Base-by-base conservation (phyloP, 805 yeast species). In the Nakazawaea pomicola region DNA sequence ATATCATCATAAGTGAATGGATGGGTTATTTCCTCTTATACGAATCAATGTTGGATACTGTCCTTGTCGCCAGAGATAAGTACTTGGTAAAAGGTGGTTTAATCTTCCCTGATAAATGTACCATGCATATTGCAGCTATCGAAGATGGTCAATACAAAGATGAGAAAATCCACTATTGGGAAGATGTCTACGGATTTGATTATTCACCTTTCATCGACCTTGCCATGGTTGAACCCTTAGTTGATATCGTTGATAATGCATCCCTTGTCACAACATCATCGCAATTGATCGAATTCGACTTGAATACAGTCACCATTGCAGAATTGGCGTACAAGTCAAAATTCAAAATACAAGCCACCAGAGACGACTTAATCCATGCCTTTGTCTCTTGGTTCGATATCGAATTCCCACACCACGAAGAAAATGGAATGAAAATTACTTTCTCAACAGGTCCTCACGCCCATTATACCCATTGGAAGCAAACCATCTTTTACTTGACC, bases 21-120 rank as follows among this genome's bases (percentile, higher is more conserved):
- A 93, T 93, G 99, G 99, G 99, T 14, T 93, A 93, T 64, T 93
- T 93, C 57, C 65, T 95, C 52, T 72, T 95, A 43, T 93, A 91
- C 60, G 99, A 93, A 72, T 86, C 96, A 46, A 93, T 93, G 99
- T 74, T 93, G 61, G 98, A 93, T 64, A 88, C 98, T 20, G 99
- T 93, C 20, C 68, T 93, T 51, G 78, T 77, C 52, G 99, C 99
- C 27, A 78, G 99, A 65, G 99, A 93, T 65, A 79, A 74, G 60
- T 95, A 89, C 62, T 69, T 86, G 43, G 79, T 68, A 31, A 71
- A 74, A 54, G 95, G 86, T 38, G 99, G 99, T 11, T 71, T 91
- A 50, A 88, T 93, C 52, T 80, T 91, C 71, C 99, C 99, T 36
- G 96, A 93, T 61, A 87, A 86, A 64, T 89, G 96, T 48, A 73